Evolutionary conservation across 257 asterid species (phyloP).

Genomic region (Nicotiana otophora): DNA sequence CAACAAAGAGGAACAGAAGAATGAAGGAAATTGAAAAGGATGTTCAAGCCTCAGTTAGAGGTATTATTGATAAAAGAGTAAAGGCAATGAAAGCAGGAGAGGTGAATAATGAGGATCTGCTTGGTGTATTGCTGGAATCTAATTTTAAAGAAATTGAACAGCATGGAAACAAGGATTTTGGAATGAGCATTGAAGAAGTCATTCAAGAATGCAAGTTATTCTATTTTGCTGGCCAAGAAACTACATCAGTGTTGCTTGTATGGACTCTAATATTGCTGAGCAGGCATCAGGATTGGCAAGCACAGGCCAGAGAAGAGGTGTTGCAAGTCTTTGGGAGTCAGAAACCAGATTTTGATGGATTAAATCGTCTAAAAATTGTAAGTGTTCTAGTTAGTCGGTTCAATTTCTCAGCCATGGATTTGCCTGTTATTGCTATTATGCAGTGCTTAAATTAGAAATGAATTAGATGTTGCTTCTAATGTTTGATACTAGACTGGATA

Average conservation of each 20-base stretch:
- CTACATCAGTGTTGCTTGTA: conserved; percentile 39
- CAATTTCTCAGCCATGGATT: not conserved
- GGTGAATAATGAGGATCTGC: not conserved
- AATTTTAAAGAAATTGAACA: conserved; percentile 15
- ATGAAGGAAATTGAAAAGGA: not conserved
- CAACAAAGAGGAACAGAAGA: conserved; percentile 35
- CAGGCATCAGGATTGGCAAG: conserved; percentile 30
- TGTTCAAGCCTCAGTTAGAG: conserved; percentile 16
- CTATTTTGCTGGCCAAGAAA: conserved; percentile 55
- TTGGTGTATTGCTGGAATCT: conserved; percentile 20
- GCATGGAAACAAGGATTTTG: conserved; percentile 1
- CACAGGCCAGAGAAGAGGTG: conserved; percentile 29
- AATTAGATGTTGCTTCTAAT: too few species aligned
- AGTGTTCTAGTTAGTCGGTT: conserved; percentile 3
- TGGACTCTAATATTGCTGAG: conserved; percentile 50
- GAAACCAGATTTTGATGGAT: conserved; percentile 21
- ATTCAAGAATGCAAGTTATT: conserved; percentile 49
- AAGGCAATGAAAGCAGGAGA: conserved; percentile 22
- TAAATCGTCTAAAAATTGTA: conserved; percentile 29
- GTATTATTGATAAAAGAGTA: conserved; percentile 30
- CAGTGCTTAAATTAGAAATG: not conserved
- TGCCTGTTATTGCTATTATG: not conserved
- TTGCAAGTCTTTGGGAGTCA: conserved; percentile 25
- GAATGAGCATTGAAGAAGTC: conserved; percentile 16
- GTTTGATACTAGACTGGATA: not conserved